phyloP scores from a whole-genome alignment of 164 flowering plant genomes.

The Litsea cubeba region DNA sequence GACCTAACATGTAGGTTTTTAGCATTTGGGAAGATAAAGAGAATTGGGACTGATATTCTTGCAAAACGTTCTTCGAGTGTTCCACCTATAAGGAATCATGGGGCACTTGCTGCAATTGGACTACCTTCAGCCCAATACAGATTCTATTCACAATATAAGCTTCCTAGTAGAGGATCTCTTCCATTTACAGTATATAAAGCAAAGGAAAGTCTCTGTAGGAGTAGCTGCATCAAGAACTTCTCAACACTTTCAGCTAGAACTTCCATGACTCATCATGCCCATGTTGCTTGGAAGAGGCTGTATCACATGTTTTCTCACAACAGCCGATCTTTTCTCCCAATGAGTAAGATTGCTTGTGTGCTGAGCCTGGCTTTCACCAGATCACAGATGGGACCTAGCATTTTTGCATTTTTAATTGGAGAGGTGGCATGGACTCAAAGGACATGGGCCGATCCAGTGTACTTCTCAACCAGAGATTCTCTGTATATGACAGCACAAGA shows the following conservation, averaged over 20 bases:
- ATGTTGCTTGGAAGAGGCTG: conserved; percentile 57
- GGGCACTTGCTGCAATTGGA: conserved; percentile 19
- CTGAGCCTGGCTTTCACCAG: conserved; percentile 61
- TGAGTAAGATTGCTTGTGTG: conserved; percentile 55
- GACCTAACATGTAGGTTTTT: conserved; percentile 32
- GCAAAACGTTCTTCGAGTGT: conserved; percentile 8
- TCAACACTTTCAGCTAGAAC: conserved; percentile 21
- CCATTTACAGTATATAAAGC: conserved; percentile 8
- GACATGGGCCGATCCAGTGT: conserved; percentile 38
- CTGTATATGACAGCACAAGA: conserved; percentile 51
- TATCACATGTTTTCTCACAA: conserved; percentile 28
- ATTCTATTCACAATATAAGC: conserved; percentile 18
- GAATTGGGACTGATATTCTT: conserved; percentile 24
- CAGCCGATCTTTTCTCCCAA: conserved; percentile 30
- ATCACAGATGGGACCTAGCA: conserved; percentile 49
- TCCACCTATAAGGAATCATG: conserved; percentile 13
- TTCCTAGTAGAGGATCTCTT: conserved; percentile 16
- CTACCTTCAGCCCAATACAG: conserved; percentile 16
- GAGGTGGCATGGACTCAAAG: conserved; percentile 37
- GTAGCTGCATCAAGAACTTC: conserved; percentile 14
- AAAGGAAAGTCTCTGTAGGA: conserved; percentile 17
- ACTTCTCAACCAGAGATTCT: conserved; percentile 22
- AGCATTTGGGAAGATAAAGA: conserved; percentile 25
- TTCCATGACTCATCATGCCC: conserved; percentile 34
- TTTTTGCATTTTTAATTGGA: conserved; percentile 53